Evolutionary conservation across 2,329 filamentous ascomycete species (phyloP).

Genomic region (Peltaster fructicola): DNA sequence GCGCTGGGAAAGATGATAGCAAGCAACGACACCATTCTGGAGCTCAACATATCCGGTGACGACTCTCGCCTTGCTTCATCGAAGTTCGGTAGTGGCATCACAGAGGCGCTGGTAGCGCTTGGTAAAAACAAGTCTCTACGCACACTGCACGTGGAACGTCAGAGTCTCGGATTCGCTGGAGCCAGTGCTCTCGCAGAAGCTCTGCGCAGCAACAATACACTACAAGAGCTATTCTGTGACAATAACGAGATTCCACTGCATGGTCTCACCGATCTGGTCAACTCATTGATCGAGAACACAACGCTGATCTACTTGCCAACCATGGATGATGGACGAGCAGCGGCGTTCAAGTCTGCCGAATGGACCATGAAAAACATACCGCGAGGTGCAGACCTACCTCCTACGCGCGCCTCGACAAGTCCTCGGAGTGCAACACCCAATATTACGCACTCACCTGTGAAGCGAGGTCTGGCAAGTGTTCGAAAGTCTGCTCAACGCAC

Average conservation of each 20-base stretch:
- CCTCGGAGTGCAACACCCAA: conserved; percentile 1
- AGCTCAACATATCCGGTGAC: conserved; percentile 53
- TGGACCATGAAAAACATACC: conserved; percentile 17
- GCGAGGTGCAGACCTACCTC: no score
- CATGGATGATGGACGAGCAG: conserved; percentile 43
- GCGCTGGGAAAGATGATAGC: conserved; percentile 46
- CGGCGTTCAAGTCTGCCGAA: conserved; percentile 35
- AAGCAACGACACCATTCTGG: conserved; percentile 47
- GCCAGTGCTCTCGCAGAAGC: conserved; percentile 53
- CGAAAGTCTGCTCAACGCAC: conserved; percentile 15
- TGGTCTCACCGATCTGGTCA: conserved; percentile 50
- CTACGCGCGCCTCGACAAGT: conserved; percentile 1
- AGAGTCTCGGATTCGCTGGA: conserved; percentile 51
- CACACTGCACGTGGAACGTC: conserved; percentile 46
- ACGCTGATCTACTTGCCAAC: conserved; percentile 43
- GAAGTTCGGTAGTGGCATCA: conserved; percentile 50
- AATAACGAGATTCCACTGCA: conserved; percentile 57
- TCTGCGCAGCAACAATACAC: conserved; percentile 42
- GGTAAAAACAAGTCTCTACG: conserved; percentile 45
- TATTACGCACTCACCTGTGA: conserved; percentile 6
- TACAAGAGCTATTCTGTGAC: conserved; percentile 51
- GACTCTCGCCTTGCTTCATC: conserved; percentile 54
- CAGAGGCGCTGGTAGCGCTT: conserved; percentile 45
- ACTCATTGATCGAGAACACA: conserved; percentile 48
- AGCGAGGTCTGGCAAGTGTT: conserved; percentile 16